Conservation (phyloP, 306 rosid species). For the Fagus crenata region DNA sequence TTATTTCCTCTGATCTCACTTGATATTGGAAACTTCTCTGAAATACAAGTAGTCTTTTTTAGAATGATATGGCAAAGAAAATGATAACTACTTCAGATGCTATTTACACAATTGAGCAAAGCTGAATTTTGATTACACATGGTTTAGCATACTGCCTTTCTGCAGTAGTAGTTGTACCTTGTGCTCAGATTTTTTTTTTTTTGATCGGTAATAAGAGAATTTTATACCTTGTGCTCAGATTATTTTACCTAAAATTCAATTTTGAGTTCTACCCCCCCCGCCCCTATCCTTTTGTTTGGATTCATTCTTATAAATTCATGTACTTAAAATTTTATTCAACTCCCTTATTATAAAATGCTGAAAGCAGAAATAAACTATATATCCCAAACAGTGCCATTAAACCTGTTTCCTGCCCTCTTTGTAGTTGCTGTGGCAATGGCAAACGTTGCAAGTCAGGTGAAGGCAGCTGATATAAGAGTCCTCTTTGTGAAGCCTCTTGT, state of each 20-base stretch:
- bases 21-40: neutral
- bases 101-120: neutral
- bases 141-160: neutral
- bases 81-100: neutral
- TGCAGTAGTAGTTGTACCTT: neutral
- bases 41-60: neutral
- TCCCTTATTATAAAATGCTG: neutral
- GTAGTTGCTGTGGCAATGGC: slow-evolving; percentile 93
- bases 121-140: neutral
- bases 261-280: too few species aligned
- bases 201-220: too few species aligned
- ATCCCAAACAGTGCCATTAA: neutral
- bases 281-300: too few species aligned
- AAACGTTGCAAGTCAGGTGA: slow-evolving; percentile 82
- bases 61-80: neutral
- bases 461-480: slow-evolving; percentile 87
- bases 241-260: too few species aligned
- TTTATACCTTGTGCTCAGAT: neutral
- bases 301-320: too few species aligned
- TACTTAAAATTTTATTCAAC: too few species aligned
- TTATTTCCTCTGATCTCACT: neutral
- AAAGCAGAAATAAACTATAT: slow-evolving; percentile 6
- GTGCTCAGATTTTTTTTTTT: neutral
- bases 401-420: slow-evolving; percentile 32
- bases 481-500: slow-evolving; percentile 97